Conservation (phyloP, 352 stramenopile species). For the Peronospora tabacina region DNA sequence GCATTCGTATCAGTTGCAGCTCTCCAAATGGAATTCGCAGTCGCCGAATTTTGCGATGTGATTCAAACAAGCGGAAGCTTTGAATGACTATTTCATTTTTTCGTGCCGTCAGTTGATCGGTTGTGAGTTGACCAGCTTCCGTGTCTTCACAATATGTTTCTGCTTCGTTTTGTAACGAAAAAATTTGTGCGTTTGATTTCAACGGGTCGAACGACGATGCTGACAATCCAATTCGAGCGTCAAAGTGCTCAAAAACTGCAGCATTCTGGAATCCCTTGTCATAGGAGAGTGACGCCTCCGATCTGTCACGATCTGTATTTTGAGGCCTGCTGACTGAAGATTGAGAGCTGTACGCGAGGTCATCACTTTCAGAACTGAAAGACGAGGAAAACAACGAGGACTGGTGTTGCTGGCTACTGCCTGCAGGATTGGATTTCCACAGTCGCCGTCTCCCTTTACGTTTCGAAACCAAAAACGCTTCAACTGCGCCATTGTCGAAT, state of each 20-base stretch:
- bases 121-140: not conserved
- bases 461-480: constrained; percentile 38
- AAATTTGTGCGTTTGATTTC: constrained; percentile 22
- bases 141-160: constrained; percentile 3
- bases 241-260: constrained; percentile 47
- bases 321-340: constrained; percentile 12
- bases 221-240: constrained; percentile 46
- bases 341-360: constrained; percentile 20
- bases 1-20: constrained; percentile 41
- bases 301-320: constrained; percentile 6
- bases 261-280: constrained; percentile 39
- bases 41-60: constrained; percentile 46
- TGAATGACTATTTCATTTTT: constrained; percentile 49
- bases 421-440: not conserved
- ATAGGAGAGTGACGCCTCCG: constrained; percentile 12
- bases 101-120: constrained; percentile 21
- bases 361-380: constrained; percentile 21
- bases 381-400: constrained; percentile 23
- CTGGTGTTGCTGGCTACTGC: constrained; percentile 5
- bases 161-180: constrained; percentile 20
- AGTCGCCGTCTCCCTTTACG: constrained; percentile 8
- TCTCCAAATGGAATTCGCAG: constrained; percentile 45
- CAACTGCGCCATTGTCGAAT: constrained; percentile 40
- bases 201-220: constrained; percentile 48
- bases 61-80: constrained; percentile 60